Evolutionary conservation across 2,329 filamentous ascomycete genomes (phyloP).

Genomic region (Onygena corvina): DNA sequence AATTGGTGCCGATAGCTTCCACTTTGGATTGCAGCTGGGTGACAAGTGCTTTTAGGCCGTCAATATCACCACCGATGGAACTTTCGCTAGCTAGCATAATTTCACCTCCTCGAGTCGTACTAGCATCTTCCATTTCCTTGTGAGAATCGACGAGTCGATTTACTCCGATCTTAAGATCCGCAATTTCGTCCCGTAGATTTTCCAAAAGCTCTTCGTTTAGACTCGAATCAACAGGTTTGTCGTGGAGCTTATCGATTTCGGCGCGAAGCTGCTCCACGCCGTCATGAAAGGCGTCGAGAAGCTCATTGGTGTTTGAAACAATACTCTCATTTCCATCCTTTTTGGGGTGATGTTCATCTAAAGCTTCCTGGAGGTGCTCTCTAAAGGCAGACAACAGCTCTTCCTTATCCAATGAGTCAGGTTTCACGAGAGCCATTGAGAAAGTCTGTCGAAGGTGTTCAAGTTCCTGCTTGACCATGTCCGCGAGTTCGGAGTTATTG

Average conservation of each 20-base stretch:
- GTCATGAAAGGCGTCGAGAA: constrained; percentile 51
- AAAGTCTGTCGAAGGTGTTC: constrained; percentile 49
- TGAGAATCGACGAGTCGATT: constrained; percentile 55
- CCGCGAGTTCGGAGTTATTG: constrained; percentile 35
- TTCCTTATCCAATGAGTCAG: constrained; percentile 43
- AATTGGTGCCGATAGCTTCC: constrained; percentile 56
- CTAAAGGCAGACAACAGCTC: constrained; percentile 49
- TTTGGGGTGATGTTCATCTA: constrained; percentile 43
- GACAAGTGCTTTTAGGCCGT: constrained; percentile 73
- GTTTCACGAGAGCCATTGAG: constrained; percentile 40
- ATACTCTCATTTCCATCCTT: constrained; percentile 44
- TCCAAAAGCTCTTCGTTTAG: constrained; percentile 84
- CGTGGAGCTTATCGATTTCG: constrained; percentile 61
- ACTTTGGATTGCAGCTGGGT: constrained; percentile 73
- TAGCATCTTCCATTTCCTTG: constrained; percentile 40
- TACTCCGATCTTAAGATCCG: constrained; percentile 63
- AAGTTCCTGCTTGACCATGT: constrained; percentile 48
- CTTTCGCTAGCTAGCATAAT: constrained; percentile 46
- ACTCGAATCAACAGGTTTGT: constrained; percentile 71
- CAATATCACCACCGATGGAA: constrained; percentile 57
- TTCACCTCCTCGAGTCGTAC: constrained; percentile 41
- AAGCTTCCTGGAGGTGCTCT: constrained; percentile 34
- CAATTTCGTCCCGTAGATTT: constrained; percentile 70
- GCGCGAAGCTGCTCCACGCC: constrained; percentile 63
- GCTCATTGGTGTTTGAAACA: constrained; percentile 43